Evolutionary conservation across 1,139 yeast species (phyloP), one percentile per base, ranked within the genome.

Genomic region (Blastobotrys aristatus): DNA sequence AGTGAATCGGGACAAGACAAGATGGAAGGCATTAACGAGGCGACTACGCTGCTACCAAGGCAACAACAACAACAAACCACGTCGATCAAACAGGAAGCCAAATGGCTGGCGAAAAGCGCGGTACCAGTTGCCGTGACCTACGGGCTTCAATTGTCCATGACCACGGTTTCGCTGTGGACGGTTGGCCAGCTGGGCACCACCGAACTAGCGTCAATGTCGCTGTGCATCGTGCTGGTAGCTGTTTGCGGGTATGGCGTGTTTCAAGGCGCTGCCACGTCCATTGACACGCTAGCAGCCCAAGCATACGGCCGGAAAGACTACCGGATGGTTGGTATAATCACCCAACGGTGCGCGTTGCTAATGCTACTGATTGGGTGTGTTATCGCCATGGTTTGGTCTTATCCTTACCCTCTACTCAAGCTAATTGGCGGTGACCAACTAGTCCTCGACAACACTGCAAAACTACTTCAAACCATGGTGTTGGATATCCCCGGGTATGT

Each of bases 141-240:
- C 58, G 65, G 85, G 30, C 69, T 88, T 44, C 96, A 88, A 63
- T 84, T 85, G 62, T 84, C 95, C 0, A 71, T 87, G 46, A 82
- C 92, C 0, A 82, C 87, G 44, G 88, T 94, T 0, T 82, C 94
- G 0, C 86, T 88, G 17, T 85, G 85, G 60, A 77, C 85, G 6
- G 95, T 84, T 13, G 95, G 96, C 6, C 82, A 84, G 59, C 68
- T 87, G 48, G 96, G 96, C 13, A 79, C 83, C 47, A 73, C 75
- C 26, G 88, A 84, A 63, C 70, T 86, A 52, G 88, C 83, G 3
- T 86, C 85, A 29, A 95, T 87, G 3, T 85, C 95, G 0, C 71
- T 89, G 53, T 95, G 90, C 0, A 79, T 90, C 2, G 88, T 89
- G 95, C 82, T 95, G 1, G 80, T 92, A 1, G 85, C 92, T 33